Evolutionary conservation across 2,329 filamentous ascomycete species (phyloP).

Genomic region (Monilinia laxa): DNA sequence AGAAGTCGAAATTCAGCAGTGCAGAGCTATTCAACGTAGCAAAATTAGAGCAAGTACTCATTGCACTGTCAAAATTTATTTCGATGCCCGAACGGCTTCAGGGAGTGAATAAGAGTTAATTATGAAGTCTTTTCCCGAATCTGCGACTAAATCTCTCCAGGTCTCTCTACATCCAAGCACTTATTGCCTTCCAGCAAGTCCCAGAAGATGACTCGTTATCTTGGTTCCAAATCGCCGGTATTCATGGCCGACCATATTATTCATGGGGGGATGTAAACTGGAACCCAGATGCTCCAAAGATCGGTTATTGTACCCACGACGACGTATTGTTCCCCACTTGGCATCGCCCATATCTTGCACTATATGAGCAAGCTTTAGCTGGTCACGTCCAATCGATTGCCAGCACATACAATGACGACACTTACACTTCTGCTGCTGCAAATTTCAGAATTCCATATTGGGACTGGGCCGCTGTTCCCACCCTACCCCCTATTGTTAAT

Average conservation of each 20-base stretch:
- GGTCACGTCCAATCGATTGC: constrained; percentile 49
- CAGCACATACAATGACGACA: constrained; percentile 25
- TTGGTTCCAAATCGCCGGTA: constrained; percentile 44
- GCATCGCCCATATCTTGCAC: constrained; percentile 55
- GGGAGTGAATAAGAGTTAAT: neutral
- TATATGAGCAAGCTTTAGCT: constrained; percentile 58
- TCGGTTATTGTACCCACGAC: constrained; percentile 28
- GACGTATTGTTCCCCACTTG: constrained; percentile 40
- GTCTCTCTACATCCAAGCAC: constrained; percentile 30
- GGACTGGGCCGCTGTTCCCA: constrained; percentile 47
- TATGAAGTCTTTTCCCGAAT: neutral
- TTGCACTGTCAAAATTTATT: neutral
- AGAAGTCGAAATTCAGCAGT: neutral
- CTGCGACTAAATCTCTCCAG: constrained; percentile 12
- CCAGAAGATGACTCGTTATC: constrained; percentile 25
- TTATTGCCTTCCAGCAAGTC: constrained; percentile 26
- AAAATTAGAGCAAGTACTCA: neutral
- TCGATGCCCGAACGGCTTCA: neutral
- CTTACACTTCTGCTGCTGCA: constrained; percentile 46
- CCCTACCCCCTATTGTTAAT: constrained; percentile 42
- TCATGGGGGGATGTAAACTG: constrained; percentile 18
- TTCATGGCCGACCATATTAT: constrained; percentile 26
- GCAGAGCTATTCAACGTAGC: neutral
- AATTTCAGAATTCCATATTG: constrained; percentile 49
- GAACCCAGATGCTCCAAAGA: constrained; percentile 8